Conservation (phyloP, 2,329 filamentous ascomycete species). For the Sclerotinia minor region DNA sequence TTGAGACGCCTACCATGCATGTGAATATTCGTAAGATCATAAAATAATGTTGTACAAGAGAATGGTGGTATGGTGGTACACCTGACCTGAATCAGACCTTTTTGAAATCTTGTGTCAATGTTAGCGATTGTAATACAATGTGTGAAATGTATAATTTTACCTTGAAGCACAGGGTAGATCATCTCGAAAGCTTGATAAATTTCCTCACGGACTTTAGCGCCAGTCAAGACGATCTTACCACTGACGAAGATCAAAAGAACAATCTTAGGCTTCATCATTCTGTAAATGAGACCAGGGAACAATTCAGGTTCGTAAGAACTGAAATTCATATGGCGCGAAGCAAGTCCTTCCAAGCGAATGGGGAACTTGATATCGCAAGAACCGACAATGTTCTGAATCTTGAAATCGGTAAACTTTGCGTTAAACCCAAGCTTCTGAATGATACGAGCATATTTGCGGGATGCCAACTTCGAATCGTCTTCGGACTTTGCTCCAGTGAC, state of each 20-base stretch:
- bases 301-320: constrained; percentile 97
- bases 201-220: constrained; percentile 96
- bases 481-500: constrained; percentile 97
- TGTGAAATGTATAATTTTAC: constrained; percentile 49
- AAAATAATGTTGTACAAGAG: constrained; percentile 29
- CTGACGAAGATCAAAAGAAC: constrained; percentile 97
- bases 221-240: constrained; percentile 96
- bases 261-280: constrained; percentile 99
- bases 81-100: constrained; percentile 39
- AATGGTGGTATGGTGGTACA: constrained; percentile 18
- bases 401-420: constrained; percentile 99
- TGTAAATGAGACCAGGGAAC: constrained; percentile 98
- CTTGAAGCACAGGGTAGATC: constrained; percentile 94
- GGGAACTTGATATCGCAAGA: constrained; percentile 99
- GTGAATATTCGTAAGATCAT: constrained; percentile 40
- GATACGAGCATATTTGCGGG: constrained; percentile 96
- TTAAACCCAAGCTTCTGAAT: constrained; percentile 99
- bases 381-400: constrained; percentile 99
- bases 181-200: constrained; percentile 96
- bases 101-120: constrained; percentile 41
- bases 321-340: constrained; percentile 98
- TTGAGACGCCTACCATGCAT: constrained; percentile 41
- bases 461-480: constrained; percentile 95
- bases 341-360: constrained; percentile 92
- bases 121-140: constrained; percentile 27